Percentiles rank a stretch among this genome's conserved stretches.
phyloP scores from a whole-genome alignment of 768 basidiomycete species.

The Boletus fagicola region DNA sequence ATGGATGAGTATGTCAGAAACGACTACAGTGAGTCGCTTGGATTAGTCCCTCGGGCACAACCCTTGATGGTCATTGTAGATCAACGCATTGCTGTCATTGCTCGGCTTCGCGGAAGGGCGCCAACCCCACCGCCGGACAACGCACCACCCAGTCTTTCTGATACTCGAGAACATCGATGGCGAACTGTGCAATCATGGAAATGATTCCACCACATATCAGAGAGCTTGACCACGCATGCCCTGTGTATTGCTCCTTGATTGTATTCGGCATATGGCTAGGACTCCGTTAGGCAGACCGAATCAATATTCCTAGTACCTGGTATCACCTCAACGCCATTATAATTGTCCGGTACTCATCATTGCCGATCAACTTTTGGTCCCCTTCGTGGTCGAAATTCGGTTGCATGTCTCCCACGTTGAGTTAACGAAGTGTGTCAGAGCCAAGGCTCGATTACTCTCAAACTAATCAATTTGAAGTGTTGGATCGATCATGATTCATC shows the following conservation, averaged over 20 bases:
- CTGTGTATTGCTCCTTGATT: constrained; percentile 11
- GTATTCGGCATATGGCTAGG: neutral
- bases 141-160: constrained; percentile 6
- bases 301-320: neutral
- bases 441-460: neutral
- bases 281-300: neutral
- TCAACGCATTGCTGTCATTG: constrained; percentile 51
- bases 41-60: neutral
- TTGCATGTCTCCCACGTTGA: neutral
- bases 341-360: neutral
- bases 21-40: constrained; percentile 59
- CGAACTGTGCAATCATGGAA: constrained; percentile 40
- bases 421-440: neutral
- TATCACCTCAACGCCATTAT: neutral
- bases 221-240: neutral
- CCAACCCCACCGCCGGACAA: constrained; percentile 44
- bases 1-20: constrained; percentile 58
- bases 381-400: neutral
- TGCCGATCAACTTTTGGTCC: too few species aligned
- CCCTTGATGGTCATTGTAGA: constrained; percentile 31
- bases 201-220: constrained; percentile 4
- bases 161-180: constrained; percentile 36
- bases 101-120: constrained; percentile 49
- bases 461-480: neutral
- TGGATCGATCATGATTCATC: neutral